Base-by-base conservation (phyloP, 1,139 yeast genomes). In the Pneumocystis murina region DNA sequence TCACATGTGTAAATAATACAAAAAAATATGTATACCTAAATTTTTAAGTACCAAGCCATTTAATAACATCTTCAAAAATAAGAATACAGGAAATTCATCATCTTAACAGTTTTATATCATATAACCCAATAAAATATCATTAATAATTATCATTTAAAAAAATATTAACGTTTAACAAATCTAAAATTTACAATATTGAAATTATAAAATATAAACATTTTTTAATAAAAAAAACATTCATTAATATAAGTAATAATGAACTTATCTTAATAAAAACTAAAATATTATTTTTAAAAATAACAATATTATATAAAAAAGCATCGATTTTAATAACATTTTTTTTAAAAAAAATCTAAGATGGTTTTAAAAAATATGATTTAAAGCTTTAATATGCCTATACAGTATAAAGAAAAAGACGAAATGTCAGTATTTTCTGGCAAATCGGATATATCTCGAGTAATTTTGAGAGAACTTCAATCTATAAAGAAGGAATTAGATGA, bases 401-500 rank as follows among this genome's bases (percentile, higher is more conserved):
- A 24, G 10, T 24, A 3, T 3, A 8, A 24, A 20, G 12, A 24
- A 24, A 24, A 48, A 2, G 33, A 24, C n/a, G n/a, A 10, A 12
- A 24, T 14, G n/a, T 24, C 33, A 48, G 30, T 24, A 5, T 2
- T 48, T 24, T 8, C n/a, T 0, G 2, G 2, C 6, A 16, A 14
- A 10, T 16, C 30, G 3, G 14, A 12, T 2, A 12, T 12, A 20
- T 20, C 55, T 24, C 33, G 28, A 12, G 24, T 48, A 3, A 12
- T 48, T 24, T 48, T 24, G 12, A 30, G 28, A 20, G 33, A 48
- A 48, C 33, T 48, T 48, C 28, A 48, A 12, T 2, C 33, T 12
- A 16, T 48, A 8, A 48, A 48, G 28, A 48, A 48, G 30, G 40
- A 59, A 40, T 16, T 39, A 14, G 60, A 59, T 10, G 87, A 85